Evolutionary conservation across 257 asterid species (phyloP), one percentile per base, ranked within the genome.

Genomic region (Jacaranda mimosifolia): DNA sequence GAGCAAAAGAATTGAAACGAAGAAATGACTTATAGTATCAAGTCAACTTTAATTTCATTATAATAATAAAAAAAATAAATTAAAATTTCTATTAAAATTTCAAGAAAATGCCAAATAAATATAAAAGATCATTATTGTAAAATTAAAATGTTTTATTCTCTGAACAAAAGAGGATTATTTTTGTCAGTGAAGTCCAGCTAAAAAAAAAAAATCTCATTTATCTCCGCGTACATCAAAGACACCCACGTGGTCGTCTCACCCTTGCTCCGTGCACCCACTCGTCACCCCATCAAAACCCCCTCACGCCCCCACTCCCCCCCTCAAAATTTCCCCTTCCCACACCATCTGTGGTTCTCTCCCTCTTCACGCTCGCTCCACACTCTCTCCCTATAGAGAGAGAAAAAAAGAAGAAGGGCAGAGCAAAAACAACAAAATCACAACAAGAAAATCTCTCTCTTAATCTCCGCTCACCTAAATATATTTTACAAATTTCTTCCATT

Each of bases 381-480:
- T 62, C 26, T 32, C 70, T 66, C 21, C 0, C 17, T 10, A 35
- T 3, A 51, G 63, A 70, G 39, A 70, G 58, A 80, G 53, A 72
- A 35, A 62, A 62, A 32, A 59, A 52, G 74, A 46, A 70, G 68
- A 10, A 63, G 52, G 46, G 53, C 35, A 39, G 67, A 60, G 79
- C 78, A 19, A 26, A n/a, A n/a, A 18, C 79, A 77, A 66, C 81
- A 72, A 64, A 77, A 58, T 71, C 83, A 56, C 56, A 76, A 81
- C 83, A 73, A 81, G 73, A 69, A 53, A 73, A 51, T 75, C 86
- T 68, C 83, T 57, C 85, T 79, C 80, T 75, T 45, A 49, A 51
- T 80, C 85, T 77, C 89, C 84, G 87, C 77, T 67, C 79, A 70
- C 80, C 80, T 80, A 75, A 57, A 32, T 70, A 40, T 68, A 77